Conservation (phyloP, 768 basidiomycete species). For the Tricholoma furcatifolium region DNA sequence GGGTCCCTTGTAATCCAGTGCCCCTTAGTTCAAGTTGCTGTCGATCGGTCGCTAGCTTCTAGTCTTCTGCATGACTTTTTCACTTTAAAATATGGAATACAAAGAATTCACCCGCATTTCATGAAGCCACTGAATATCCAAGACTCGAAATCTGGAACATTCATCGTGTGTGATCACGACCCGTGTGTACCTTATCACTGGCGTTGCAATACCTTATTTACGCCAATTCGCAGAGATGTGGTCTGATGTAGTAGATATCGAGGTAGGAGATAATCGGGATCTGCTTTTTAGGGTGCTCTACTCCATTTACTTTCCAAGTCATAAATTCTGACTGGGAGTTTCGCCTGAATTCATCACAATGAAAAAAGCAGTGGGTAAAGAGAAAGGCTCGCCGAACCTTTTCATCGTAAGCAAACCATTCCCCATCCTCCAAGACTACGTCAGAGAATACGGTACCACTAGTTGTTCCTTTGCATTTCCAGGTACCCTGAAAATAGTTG, state of each 20-base stretch:
- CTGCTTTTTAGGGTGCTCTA: constrained; percentile 49
- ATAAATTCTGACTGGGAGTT: constrained; percentile 69
- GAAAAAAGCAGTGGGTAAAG: not conserved
- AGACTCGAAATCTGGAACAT: no score
- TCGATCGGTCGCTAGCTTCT: no score
- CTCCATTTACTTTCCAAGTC: constrained; percentile 65
- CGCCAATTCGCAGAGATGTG: no score
- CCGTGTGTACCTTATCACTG: no score
- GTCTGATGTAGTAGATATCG: no score
- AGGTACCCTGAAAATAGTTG: constrained; percentile 54
- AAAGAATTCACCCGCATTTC: no score
- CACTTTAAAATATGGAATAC: no score
- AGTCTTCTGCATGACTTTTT: not conserved
- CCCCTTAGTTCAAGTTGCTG: not conserved
- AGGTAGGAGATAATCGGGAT: no score
- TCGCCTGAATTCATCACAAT: constrained; percentile 35
- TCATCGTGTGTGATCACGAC: no score
- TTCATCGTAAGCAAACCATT: constrained; percentile 92
- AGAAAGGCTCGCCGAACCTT: constrained; percentile 48
- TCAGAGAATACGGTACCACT: constrained; percentile 60
- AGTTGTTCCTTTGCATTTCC: constrained; percentile 69
- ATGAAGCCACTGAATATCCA: no score
- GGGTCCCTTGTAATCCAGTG: constrained; percentile 11
- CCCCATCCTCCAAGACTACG: constrained; percentile 61
- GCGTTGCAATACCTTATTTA: no score